phyloP scores from a whole-genome alignment of 2,329 filamentous ascomycete species.

The Fusarium solani-melongenae region DNA sequence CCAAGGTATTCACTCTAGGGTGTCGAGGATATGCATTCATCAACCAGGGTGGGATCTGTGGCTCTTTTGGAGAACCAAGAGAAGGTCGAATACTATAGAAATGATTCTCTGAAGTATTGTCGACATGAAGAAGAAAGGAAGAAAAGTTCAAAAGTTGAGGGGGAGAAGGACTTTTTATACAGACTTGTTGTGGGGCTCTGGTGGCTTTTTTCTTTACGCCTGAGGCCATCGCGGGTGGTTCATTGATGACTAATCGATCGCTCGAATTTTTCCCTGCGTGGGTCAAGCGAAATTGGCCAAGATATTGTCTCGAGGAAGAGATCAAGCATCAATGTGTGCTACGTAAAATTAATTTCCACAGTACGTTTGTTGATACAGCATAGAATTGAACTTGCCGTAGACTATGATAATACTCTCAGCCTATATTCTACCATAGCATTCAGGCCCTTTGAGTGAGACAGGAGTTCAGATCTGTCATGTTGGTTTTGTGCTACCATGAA shows the following conservation, averaged over 20 bases:
- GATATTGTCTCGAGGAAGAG: not conserved
- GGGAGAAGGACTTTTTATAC: not conserved
- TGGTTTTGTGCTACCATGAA: no score
- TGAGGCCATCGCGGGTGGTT: not conserved
- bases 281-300: not conserved
- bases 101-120: slow-evolving; percentile 85
- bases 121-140: slow-evolving; percentile 67
- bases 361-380: no score
- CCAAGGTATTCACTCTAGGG: slow-evolving; percentile 51
- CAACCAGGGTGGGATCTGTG: slow-evolving; percentile 79
- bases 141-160: slow-evolving; percentile 48
- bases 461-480: not conserved
- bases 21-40: slow-evolving; percentile 77
- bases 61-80: slow-evolving; percentile 94
- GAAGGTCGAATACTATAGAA: slow-evolving; percentile 97
- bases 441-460: not conserved
- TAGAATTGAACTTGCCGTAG: not conserved
- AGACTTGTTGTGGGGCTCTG: not conserved
- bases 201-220: not conserved
- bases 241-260: not conserved
- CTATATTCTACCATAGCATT: not conserved
- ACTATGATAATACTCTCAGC: not conserved
- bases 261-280: not conserved
- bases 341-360: no score
- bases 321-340: not conserved